A percentile compares a stretch with the other conserved stretches of the same genome.
These are phyloP conservation scores for Durusdinium trenchii DNA, from an alignment of 73 alveolate species.

Conservation along the genomic window DNA sequence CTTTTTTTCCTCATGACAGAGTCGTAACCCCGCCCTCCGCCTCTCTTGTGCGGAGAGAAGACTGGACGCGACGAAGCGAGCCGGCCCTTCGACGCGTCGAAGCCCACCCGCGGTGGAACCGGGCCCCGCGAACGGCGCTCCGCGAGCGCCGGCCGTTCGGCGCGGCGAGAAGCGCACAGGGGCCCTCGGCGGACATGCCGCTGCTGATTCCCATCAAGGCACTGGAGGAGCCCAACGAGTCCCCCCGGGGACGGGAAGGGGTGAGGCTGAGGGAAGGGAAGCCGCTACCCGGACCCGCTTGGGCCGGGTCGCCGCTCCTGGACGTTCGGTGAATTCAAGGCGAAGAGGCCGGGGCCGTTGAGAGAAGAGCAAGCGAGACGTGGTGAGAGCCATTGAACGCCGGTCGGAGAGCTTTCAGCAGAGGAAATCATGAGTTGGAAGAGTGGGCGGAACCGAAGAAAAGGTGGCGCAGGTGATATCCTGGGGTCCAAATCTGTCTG, in stretches of 20 bases:
- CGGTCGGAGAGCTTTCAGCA: too few species aligned
- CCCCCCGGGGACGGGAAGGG: background rate
- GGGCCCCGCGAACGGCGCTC: background rate
- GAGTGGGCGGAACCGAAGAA: too few species aligned
- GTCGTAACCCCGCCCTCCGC: background rate
- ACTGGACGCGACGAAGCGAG: background rate
- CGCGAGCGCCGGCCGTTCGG: background rate
- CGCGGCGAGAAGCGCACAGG: background rate
- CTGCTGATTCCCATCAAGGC: conserved; percentile 46
- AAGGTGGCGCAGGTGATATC: too few species aligned
- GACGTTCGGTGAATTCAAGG: too few species aligned
- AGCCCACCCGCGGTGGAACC: background rate
- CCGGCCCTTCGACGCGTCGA: background rate
- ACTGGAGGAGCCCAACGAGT: background rate
- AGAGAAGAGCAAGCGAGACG: too few species aligned
- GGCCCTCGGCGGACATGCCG: conserved; percentile 58
- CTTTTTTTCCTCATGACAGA: background rate
- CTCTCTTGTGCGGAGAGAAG: background rate
- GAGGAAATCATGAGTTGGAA: too few species aligned
- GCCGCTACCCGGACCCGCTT: too few species aligned
- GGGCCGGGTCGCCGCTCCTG: too few species aligned
- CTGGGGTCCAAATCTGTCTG: too few species aligned
- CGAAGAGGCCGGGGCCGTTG: too few species aligned
- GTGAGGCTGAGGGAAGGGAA: background rate
- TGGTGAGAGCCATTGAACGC: too few species aligned